A percentile compares a stretch with the other conserved stretches of the same genome.
These are phyloP conservation scores for Coniophora puteana DNA, from an alignment of 1,284 basidiomycete species.

Conservation along the genomic window DNA sequence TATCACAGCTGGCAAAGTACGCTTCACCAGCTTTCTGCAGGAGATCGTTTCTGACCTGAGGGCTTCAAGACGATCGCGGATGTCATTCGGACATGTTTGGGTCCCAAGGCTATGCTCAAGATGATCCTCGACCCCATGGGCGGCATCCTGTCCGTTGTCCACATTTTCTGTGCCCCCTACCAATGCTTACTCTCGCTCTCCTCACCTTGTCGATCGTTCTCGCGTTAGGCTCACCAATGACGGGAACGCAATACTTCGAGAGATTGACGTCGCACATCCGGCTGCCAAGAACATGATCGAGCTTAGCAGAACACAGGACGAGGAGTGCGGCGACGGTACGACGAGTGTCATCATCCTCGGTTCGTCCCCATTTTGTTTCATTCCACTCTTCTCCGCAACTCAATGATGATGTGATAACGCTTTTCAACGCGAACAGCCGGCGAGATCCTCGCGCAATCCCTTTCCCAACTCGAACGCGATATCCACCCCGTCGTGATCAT, in stretches of 20 bases:
- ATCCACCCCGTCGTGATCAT: constrained; percentile 99
- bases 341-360: constrained; percentile 97
- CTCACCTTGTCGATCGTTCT: neutral
- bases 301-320: constrained; percentile 94
- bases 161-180: neutral
- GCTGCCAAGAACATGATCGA: constrained; percentile 99
- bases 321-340: constrained; percentile 98
- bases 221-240: constrained; percentile 87
- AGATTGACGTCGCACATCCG: constrained; percentile 97
- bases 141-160: constrained; percentile 70
- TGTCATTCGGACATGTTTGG: constrained; percentile 97
- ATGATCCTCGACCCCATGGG: constrained; percentile 99
- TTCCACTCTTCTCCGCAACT: constrained; percentile 1
- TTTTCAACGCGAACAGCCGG: no score
- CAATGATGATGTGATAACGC: neutral
- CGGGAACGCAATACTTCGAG: constrained; percentile 94
- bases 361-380: constrained; percentile 33
- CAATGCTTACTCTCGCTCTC: constrained; percentile 1
- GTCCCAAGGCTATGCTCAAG: constrained; percentile 98
- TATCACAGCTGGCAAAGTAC: constrained; percentile 94
- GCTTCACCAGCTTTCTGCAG: constrained; percentile 9
- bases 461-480: constrained; percentile 90
- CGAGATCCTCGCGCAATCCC: constrained; percentile 96
- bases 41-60: neutral
- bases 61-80: constrained; percentile 85